Evolutionary conservation across 805 yeast species (phyloP).

Genomic region (Candida xiaguanensis): DNA sequence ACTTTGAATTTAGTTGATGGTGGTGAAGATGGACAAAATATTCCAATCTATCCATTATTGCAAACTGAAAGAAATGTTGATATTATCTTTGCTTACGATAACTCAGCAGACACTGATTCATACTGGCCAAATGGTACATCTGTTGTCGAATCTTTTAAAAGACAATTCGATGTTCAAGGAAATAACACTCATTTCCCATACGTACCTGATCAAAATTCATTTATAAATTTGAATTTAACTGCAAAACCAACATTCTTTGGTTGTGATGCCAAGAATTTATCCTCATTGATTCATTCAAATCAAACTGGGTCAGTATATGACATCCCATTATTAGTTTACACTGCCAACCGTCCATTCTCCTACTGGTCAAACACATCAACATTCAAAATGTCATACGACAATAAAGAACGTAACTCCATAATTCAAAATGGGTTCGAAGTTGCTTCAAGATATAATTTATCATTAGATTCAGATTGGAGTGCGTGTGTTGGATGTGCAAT

Average conservation of each 20-base stretch:
- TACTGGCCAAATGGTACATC: constrained; percentile 45
- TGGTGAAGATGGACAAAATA: constrained; percentile 41
- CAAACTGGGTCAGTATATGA: constrained; percentile 17
- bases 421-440: constrained; percentile 72
- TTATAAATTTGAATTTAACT: constrained; percentile 58
- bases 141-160: constrained; percentile 28
- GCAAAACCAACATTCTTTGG: constrained; percentile 79
- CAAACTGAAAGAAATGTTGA: constrained; percentile 35
- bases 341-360: constrained; percentile 69
- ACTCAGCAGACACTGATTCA: constrained; percentile 35
- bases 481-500: constrained; percentile 83
- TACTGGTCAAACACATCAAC: constrained; percentile 70
- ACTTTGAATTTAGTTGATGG: constrained; percentile 40
- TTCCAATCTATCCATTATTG: constrained; percentile 39
- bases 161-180: constrained; percentile 42
- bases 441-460: constrained; percentile 61
- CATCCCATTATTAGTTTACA: constrained; percentile 66
- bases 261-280: constrained; percentile 62
- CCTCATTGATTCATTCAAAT: constrained; percentile 35
- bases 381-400: constrained; percentile 57
- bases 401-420: constrained; percentile 54
- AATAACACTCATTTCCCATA: constrained; percentile 69
- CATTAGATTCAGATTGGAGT: constrained; percentile 65
- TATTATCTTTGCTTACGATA: constrained; percentile 40
- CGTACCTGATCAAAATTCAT: constrained; percentile 67